Percentiles rank a stretch among this genome's conserved stretches.
Conservation (phyloP, 768 basidiomycete genomes). For the Lentinula guzmanii region DNA sequence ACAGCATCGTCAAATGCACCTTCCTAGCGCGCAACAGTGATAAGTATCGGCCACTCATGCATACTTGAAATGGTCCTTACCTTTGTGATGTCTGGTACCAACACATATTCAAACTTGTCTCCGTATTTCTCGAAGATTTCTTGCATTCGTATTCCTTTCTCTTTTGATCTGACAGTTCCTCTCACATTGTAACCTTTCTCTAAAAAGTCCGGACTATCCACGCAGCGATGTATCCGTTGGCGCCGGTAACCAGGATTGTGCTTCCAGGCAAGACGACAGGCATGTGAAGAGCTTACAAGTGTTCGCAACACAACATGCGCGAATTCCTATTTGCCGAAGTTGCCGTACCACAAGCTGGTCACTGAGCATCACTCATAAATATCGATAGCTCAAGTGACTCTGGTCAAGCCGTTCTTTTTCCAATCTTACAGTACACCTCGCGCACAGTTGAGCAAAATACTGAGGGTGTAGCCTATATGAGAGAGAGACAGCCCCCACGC, state of each 20-base stretch:
- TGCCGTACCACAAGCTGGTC: too few relatives aligned
- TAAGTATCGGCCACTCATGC: not conserved
- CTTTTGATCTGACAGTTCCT: slow-evolving; percentile 56
- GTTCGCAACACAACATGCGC: too few relatives aligned
- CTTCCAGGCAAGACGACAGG: slow-evolving; percentile 24
- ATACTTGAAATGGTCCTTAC: slow-evolving; percentile 17
- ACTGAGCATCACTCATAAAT: too few relatives aligned
- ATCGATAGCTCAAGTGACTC: too few relatives aligned
- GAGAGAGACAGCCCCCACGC: too few relatives aligned
- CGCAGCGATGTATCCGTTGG: slow-evolving; percentile 32
- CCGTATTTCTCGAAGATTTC: slow-evolving; percentile 48
- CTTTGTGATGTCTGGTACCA: slow-evolving; percentile 65
- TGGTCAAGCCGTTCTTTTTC: too few relatives aligned
- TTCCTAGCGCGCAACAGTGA: slow-evolving; percentile 17
- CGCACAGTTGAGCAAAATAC: too few relatives aligned
- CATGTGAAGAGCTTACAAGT: slow-evolving; percentile 16
- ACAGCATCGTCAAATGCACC: slow-evolving; percentile 60
- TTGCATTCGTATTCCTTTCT: slow-evolving; percentile 54
- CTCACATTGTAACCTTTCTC: slow-evolving; percentile 59
- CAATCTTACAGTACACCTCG: too few relatives aligned
- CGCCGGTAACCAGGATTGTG: slow-evolving; percentile 36
- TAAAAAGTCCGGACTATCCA: slow-evolving; percentile 44
- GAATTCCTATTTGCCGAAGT: too few relatives aligned
- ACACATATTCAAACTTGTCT: slow-evolving; percentile 53
- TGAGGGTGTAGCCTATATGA: too few relatives aligned